A percentile compares a stretch with the other conserved stretches of the same genome.
These are phyloP conservation scores for Malassezia globosa DNA, from an alignment of 1,284 basidiomycete species.

Conservation along the genomic window DNA sequence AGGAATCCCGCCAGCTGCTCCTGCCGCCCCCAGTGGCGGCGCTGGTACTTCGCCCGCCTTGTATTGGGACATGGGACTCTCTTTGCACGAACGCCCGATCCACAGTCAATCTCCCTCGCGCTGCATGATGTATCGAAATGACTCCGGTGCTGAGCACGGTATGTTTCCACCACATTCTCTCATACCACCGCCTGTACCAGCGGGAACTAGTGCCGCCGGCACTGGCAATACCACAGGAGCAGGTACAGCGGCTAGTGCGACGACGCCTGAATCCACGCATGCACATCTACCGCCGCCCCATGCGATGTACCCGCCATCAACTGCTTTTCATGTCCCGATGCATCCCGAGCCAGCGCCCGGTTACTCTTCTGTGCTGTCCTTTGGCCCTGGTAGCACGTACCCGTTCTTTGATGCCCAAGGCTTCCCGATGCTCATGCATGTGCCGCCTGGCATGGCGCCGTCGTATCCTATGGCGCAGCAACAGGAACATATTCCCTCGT, in stretches of 20 bases:
- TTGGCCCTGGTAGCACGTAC: background rate
- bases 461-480: background rate
- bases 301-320: slow-evolving; percentile 3
- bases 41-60: background rate
- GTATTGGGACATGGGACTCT: slow-evolving; percentile 12
- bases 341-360: slow-evolving; percentile 8
- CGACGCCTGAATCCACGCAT: no score
- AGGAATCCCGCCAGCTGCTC: background rate
- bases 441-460: slow-evolving; percentile 1
- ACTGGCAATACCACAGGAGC: no score
- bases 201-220: no score
- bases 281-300: no score
- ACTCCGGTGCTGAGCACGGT: slow-evolving; percentile 5
- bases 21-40: background rate
- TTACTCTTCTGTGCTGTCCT: slow-evolving; percentile 7
- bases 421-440: slow-evolving; percentile 16
- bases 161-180: no score
- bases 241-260: no score
- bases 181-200: no score
- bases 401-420: slow-evolving; percentile 5
- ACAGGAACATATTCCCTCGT: background rate
- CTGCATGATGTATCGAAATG: slow-evolving; percentile 13
- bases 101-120: slow-evolving; percentile 9
- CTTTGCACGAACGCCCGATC: background rate
- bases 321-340: slow-evolving; percentile 9